Evolutionary conservation across 2,329 filamentous ascomycete species (phyloP).

Genomic region (Trichoderma koningiopsis): DNA sequence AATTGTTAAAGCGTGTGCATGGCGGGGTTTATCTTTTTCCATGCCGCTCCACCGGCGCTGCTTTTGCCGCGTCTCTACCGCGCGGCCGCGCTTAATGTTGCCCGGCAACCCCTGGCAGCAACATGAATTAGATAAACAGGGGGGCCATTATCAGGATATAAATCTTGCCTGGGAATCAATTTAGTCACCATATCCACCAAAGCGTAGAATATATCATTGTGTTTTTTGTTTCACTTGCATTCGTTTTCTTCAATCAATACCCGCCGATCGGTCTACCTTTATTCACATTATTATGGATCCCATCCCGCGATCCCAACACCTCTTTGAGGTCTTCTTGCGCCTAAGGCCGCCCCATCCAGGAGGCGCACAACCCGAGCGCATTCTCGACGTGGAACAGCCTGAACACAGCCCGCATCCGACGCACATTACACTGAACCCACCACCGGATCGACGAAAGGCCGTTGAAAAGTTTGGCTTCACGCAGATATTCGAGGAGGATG

Average conservation of each 20-base stretch:
- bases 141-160: constrained; percentile 4
- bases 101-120: constrained; percentile 13
- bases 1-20: not conserved
- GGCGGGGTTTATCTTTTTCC: constrained; percentile 1
- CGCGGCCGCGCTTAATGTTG: constrained; percentile 18
- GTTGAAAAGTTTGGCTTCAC: constrained; percentile 96
- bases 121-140: constrained; percentile 10
- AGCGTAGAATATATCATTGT: constrained; percentile 18
- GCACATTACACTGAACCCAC: constrained; percentile 77
- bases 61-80: not conserved
- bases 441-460: constrained; percentile 81
- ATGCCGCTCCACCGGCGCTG: not conserved
- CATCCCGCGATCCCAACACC: constrained; percentile 49
- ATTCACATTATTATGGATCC: constrained; percentile 22
- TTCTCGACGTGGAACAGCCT: constrained; percentile 73
- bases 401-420: constrained; percentile 53
- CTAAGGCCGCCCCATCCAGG: constrained; percentile 67
- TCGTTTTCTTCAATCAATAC: not conserved
- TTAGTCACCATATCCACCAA: constrained; percentile 6
- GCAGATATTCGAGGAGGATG: constrained; percentile 84
- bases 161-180: not conserved
- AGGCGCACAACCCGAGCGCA: constrained; percentile 59
- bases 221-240: not conserved
- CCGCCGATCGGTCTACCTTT: not conserved
- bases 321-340: constrained; percentile 92